Percentiles rank a stretch among this genome's conserved stretches.
Evolutionary conservation across 1,139 yeast species (phyloP).

Genomic region (Candida labiduridarum): DNA sequence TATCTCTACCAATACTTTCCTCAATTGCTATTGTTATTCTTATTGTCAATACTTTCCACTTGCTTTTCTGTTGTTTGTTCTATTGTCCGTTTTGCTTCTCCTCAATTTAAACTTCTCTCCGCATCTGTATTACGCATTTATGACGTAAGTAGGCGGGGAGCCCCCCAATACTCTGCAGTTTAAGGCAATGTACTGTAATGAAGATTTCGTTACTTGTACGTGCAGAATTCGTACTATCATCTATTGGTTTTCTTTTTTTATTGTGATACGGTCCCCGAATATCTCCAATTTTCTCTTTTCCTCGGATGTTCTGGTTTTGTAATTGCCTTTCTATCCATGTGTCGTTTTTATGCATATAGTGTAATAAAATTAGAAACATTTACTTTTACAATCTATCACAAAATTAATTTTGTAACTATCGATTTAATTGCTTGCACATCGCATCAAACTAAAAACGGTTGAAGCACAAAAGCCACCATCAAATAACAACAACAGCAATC

Average conservation of each 20-base stretch:
- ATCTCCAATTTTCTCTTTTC: too few species aligned
- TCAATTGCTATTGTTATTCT: not conserved
- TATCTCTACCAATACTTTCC: too few species aligned
- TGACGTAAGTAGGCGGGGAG: not conserved
- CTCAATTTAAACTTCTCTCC: too few species aligned
- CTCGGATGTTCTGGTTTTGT: too few species aligned
- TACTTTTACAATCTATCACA: too few species aligned
- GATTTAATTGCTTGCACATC: not conserved
- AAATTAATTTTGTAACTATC: not conserved
- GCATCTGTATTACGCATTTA: too few species aligned
- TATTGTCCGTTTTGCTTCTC: too few species aligned
- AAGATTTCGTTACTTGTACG: not conserved
- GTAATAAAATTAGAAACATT: too few species aligned
- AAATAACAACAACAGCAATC: not conserved
- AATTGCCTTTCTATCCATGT: not conserved
- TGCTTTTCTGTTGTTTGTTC: not conserved
- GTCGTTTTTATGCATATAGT: too few species aligned
- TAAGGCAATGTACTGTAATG: not conserved
- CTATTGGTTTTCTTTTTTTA: too few species aligned
- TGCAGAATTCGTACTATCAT: too few species aligned
- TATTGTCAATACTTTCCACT: not conserved
- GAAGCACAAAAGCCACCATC: not conserved
- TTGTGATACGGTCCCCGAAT: too few species aligned
- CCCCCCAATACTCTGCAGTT: not conserved
- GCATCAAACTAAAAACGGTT: not conserved